A percentile compares a stretch with the other conserved stretches of the same genome.
Conservation (phyloP, 2,329 filamentous ascomycete species). For the Colletotrichum sp. region DNA sequence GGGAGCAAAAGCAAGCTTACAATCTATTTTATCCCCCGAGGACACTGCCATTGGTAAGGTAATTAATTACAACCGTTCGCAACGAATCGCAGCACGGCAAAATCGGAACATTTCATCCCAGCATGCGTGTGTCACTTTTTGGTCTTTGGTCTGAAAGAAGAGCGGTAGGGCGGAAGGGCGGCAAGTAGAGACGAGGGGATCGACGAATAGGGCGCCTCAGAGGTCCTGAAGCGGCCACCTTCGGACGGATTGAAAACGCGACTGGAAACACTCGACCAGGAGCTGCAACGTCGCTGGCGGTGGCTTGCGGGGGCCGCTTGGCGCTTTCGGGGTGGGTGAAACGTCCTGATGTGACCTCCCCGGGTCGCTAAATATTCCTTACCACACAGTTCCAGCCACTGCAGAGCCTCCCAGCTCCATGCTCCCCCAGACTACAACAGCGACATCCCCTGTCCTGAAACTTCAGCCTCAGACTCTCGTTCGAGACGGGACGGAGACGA, state of each 20-base stretch:
- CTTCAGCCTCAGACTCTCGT: conserved; percentile 8
- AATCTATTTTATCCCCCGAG: background rate
- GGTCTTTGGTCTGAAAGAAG: background rate
- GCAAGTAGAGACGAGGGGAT: conserved; percentile 14
- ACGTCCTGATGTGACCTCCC: background rate
- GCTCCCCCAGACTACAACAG: background rate
- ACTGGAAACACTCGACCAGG: conserved; percentile 11
- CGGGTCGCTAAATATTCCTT: background rate
- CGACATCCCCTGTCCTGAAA: conserved; percentile 4
- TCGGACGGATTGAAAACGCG: conserved; percentile 16
- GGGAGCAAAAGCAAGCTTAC: background rate
- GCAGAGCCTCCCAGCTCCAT: background rate
- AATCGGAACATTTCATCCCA: background rate
- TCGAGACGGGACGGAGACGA: background rate
- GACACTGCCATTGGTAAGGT: background rate
- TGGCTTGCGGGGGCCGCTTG: background rate
- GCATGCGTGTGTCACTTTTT: background rate
- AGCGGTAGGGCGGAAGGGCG: background rate
- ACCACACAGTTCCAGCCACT: background rate
- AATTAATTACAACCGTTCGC: background rate
- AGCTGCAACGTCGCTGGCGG: background rate
- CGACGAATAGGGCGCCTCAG: conserved; percentile 1
- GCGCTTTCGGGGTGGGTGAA: conserved; percentile 5
- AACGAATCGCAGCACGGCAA: background rate
- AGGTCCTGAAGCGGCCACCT: background rate